phyloP scores from a whole-genome alignment of 2,329 filamentous ascomycete species.

The Lasiodiplodia gonubiensis region DNA sequence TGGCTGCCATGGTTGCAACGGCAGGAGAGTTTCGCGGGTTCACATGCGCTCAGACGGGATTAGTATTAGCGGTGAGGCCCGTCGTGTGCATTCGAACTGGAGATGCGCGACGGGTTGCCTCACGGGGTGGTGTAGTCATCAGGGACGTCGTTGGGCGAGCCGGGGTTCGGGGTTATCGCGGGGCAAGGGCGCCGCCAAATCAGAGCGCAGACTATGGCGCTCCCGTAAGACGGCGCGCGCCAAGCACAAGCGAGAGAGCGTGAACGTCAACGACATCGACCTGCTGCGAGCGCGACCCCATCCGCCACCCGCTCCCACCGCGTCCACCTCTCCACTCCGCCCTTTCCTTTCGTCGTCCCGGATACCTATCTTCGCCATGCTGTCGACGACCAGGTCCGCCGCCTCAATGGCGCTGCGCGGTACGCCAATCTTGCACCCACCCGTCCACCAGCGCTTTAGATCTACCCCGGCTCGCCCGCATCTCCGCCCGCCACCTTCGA shows the following conservation, averaged over 20 bases:
- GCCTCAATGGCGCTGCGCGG: constrained; percentile 62
- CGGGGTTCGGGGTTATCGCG: constrained; percentile 1
- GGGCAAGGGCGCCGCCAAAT: constrained; percentile 12
- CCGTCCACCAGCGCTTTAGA: neutral
- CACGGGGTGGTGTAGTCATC: constrained; percentile 13
- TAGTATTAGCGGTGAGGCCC: neutral
- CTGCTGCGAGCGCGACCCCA: constrained; percentile 29
- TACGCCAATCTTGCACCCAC: constrained; percentile 37
- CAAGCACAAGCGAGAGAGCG: constrained; percentile 28
- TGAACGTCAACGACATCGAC: constrained; percentile 41
- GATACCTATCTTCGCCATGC: constrained; percentile 45
- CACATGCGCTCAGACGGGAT: constrained; percentile 12
- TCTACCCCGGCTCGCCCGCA: neutral
- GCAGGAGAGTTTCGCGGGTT: neutral
- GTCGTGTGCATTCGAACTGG: constrained; percentile 6
- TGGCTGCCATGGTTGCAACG: constrained; percentile 47
- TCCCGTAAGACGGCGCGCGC: constrained; percentile 27
- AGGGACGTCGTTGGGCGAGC: constrained; percentile 22
- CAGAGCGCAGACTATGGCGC: constrained; percentile 20
- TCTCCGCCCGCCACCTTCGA: constrained; percentile 7
- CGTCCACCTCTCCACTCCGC: constrained; percentile 42
- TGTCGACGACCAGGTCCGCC: constrained; percentile 57
- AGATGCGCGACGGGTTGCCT: neutral
- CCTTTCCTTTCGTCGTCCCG: constrained; percentile 30
- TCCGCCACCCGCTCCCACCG: constrained; percentile 41